Conservation (phyloP, 2,329 filamentous ascomycete genomes). For the Xylariaceae sp. region DNA sequence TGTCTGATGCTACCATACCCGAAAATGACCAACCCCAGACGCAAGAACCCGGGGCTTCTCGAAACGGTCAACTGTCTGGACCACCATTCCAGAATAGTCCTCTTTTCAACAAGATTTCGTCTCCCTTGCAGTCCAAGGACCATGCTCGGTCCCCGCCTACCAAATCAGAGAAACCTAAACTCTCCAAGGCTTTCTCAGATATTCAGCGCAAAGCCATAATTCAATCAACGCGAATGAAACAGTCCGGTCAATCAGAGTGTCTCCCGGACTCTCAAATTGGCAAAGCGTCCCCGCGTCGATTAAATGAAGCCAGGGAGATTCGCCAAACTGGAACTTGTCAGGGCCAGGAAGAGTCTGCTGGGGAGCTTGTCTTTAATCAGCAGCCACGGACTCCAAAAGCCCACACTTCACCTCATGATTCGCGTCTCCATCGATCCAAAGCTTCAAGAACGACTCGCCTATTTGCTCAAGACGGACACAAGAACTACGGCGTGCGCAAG, state of each 20-base stretch:
- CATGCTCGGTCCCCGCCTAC: neutral
- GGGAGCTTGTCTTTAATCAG: neutral
- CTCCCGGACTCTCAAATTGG: neutral
- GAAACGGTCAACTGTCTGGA: neutral
- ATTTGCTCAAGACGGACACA: neutral
- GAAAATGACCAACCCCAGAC: neutral
- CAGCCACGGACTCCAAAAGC: neutral
- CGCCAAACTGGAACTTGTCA: neutral
- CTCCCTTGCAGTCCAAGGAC: neutral
- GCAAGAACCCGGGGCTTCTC: neutral
- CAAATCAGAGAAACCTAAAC: conserved; percentile 1
- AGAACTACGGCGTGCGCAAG: neutral
- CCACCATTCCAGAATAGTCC: conserved; percentile 1
- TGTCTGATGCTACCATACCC: neutral
- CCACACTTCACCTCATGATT: neutral
- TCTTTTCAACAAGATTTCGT: neutral
- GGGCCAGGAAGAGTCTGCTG: neutral
- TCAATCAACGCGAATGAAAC: conserved; percentile 9
- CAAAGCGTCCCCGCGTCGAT: neutral
- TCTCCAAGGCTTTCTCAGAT: conserved; percentile 8
- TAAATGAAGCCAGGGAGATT: neutral
- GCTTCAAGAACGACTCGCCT: neutral
- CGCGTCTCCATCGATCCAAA: neutral
- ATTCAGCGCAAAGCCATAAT: conserved; percentile 21
- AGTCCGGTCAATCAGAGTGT: neutral